A percentile compares a stretch with the other conserved stretches of the same genome.
Evolutionary conservation across 1,139 yeast genomes (phyloP).

Genomic region (Yarrowia galli): DNA sequence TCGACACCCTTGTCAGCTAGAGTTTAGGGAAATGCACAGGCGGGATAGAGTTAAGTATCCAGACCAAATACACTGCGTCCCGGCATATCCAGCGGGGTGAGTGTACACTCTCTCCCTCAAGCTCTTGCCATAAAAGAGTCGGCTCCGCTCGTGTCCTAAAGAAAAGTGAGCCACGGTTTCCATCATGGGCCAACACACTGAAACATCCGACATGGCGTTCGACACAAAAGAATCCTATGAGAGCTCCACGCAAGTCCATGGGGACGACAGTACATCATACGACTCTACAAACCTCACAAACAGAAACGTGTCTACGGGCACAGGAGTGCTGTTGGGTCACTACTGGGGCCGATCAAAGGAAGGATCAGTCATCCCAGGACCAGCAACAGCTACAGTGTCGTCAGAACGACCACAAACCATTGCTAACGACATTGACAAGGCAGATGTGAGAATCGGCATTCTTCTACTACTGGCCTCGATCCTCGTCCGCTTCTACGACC

Average conservation of each 20-base stretch:
- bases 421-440: constrained; percentile 3
- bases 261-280: not conserved
- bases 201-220: not conserved
- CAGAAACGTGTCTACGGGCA: constrained; percentile 43
- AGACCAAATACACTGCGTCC: constrained; percentile 1
- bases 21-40: not conserved
- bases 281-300: not conserved
- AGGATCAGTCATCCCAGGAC: constrained; percentile 6
- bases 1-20: constrained; percentile 10
- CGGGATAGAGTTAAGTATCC: constrained; percentile 9
- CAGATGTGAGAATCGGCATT: constrained; percentile 1
- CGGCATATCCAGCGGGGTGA: not conserved
- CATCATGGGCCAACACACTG: no score
- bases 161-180: no score
- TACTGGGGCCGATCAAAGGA: constrained; percentile 44
- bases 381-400: constrained; percentile 14
- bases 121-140: constrained; percentile 16
- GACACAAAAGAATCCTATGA: not conserved
- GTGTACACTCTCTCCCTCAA: not conserved
- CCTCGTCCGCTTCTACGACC: constrained; percentile 42
- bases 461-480: constrained; percentile 25
- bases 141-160: not conserved
- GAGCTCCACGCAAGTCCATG: no score
- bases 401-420: not conserved
- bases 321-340: constrained; percentile 45